Conservation (phyloP, 306 rosid genomes). For the Malus orientalis region DNA sequence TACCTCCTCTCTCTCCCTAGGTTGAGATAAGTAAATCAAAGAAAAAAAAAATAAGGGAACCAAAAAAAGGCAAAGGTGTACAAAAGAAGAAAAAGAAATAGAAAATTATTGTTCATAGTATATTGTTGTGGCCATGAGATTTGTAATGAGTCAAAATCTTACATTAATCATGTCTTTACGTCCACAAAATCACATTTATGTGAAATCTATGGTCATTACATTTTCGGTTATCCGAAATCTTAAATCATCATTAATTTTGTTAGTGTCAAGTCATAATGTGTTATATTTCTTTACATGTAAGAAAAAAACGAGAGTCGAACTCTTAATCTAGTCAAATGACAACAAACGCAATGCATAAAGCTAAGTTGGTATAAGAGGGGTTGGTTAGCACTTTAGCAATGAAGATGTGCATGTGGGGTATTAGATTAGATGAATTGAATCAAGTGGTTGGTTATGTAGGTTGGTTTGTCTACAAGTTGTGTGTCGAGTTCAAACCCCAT, state of each 20-base stretch:
- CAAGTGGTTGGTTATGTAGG: slow-evolving; percentile 7
- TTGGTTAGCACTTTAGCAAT: too few relatives aligned
- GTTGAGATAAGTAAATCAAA: too few relatives aligned
- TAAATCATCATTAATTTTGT: neutral
- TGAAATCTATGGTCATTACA: neutral
- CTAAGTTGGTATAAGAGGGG: too few relatives aligned
- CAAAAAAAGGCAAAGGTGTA: too few relatives aligned
- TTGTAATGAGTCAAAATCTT: neutral
- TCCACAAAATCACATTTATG: too few relatives aligned
- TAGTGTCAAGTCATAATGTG: neutral
- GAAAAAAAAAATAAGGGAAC: too few relatives aligned
- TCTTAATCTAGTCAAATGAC: neutral
- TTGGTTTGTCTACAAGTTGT: slow-evolving; percentile 38
- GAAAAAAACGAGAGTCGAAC: neutral
- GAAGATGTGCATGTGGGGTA: neutral
- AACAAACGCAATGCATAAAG: neutral
- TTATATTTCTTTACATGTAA: too few relatives aligned
- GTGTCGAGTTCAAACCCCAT: slow-evolving; percentile 34
- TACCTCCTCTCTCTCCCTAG: neutral
- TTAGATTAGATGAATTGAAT: neutral
- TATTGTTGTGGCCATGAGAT: neutral
- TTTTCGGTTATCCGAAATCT: neutral
- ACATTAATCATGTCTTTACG: neutral
- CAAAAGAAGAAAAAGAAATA: neutral
- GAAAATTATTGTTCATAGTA: neutral